Percentiles rank a stretch among this genome's conserved stretches.
Evolutionary conservation across 768 basidiomycete species (phyloP).

Genomic region (Suillus spraguei): DNA sequence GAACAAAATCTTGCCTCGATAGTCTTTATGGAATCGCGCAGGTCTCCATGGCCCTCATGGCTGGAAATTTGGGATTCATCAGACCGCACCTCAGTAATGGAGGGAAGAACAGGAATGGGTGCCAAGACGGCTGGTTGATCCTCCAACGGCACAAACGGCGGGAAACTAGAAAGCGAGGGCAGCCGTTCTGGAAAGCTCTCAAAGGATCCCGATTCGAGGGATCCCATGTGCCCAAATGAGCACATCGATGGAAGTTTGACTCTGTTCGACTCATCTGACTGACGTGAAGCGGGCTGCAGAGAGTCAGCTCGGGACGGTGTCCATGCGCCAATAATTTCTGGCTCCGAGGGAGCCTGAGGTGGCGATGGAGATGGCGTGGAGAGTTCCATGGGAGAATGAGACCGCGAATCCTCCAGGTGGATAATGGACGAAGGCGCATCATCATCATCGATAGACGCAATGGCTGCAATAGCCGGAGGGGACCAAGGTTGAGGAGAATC

Average conservation of each 20-base stretch:
- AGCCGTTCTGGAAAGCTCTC: slow-evolving; percentile 7
- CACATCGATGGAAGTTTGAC: slow-evolving; percentile 9
- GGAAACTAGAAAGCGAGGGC: slow-evolving; percentile 3
- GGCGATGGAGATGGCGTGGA: slow-evolving; percentile 40
- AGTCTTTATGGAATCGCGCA: slow-evolving; percentile 20
- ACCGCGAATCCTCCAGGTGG: slow-evolving; percentile 31
- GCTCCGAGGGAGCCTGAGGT: slow-evolving; percentile 34
- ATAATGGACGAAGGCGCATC: slow-evolving; percentile 14
- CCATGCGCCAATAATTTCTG: slow-evolving; percentile 46
- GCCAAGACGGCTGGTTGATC: neutral
- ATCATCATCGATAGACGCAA: slow-evolving; percentile 16
- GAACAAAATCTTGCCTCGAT: slow-evolving; percentile 21
- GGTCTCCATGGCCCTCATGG: neutral
- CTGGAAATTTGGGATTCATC: neutral
- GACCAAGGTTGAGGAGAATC: slow-evolving; percentile 19
- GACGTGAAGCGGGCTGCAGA: slow-evolving; percentile 20
- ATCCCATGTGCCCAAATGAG: slow-evolving; percentile 7
- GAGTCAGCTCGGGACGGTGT: slow-evolving; percentile 40
- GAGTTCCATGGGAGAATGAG: slow-evolving; percentile 52
- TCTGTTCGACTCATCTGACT: slow-evolving; percentile 2
- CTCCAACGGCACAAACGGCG: neutral
- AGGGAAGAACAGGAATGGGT: neutral
- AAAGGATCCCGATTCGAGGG: neutral
- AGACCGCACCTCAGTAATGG: neutral
- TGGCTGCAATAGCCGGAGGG: slow-evolving; percentile 16